Conservation (phyloP, 2,329 filamentous ascomycete species). For the Pseudohalonectria lignicola region DNA sequence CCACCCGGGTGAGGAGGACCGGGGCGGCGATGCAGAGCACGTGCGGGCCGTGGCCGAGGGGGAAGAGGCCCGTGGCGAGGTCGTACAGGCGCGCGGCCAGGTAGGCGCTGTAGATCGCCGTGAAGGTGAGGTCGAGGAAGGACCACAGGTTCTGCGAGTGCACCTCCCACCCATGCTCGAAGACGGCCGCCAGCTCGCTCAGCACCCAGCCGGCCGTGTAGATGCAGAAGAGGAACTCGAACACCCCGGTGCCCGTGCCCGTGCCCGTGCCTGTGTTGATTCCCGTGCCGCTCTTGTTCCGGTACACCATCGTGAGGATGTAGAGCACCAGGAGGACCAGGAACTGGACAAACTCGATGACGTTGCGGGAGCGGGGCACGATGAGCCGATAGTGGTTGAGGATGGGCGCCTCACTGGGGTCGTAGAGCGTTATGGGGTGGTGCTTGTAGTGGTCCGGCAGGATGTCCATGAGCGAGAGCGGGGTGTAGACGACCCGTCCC, state of each 20-base stretch:
- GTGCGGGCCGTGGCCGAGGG: constrained; percentile 54
- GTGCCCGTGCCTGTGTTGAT: too few species aligned
- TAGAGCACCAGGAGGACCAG: constrained; percentile 58
- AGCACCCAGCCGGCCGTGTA: constrained; percentile 72
- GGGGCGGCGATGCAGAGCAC: constrained; percentile 72
- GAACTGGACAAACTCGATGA: constrained; percentile 68
- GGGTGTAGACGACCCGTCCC: constrained; percentile 72
- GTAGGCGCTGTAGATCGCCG: constrained; percentile 60
- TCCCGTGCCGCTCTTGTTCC: too few species aligned
- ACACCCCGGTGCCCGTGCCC: constrained; percentile 36
- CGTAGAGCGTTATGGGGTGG: constrained; percentile 71
- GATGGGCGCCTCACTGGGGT: constrained; percentile 62
- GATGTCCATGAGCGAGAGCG: constrained; percentile 71
- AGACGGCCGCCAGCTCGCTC: constrained; percentile 65
- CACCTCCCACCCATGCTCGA: constrained; percentile 66
- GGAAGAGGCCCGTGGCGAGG: constrained; percentile 35
- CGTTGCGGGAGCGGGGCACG: constrained; percentile 66
- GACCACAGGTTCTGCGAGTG: constrained; percentile 87
- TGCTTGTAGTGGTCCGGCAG: constrained; percentile 80
- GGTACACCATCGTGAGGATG: constrained; percentile 58
- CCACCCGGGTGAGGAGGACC: constrained; percentile 65
- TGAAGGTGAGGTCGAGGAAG: constrained; percentile 72
- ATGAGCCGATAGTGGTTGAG: constrained; percentile 80
- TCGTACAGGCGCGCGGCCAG: constrained; percentile 57
- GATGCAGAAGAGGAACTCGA: constrained; percentile 58